phyloP scores from a whole-genome alignment of 1,284 basidiomycete species.

The Trametes pubescens region DNA sequence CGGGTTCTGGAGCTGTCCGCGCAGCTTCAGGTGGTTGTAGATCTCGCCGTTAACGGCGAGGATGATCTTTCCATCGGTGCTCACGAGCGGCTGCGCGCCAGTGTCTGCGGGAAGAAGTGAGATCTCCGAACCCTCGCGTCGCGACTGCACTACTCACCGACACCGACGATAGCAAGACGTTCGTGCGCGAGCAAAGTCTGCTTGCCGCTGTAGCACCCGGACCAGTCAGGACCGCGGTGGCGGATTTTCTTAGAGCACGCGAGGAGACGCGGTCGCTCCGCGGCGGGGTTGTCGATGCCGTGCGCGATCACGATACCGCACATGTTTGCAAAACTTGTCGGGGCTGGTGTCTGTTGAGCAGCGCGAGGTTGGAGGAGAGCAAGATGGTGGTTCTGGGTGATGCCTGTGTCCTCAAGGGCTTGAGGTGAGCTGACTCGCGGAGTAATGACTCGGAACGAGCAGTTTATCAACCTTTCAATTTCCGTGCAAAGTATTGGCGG shows the following conservation, averaged over 20 bases:
- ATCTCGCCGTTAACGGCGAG: constrained; percentile 99
- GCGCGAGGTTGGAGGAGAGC: background rate
- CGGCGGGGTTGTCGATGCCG: constrained; percentile 74
- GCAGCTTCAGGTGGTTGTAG: constrained; percentile 94
- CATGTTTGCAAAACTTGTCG: constrained; percentile 54
- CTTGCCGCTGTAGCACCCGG: constrained; percentile 88
- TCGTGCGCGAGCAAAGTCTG: constrained; percentile 88
- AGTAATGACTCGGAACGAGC: constrained; percentile 32
- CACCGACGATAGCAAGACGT: constrained; percentile 96
- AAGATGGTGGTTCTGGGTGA: background rate
- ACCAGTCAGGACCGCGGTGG: constrained; percentile 97
- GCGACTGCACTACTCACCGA: constrained; percentile 71
- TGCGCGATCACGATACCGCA: constrained; percentile 92
- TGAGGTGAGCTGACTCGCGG: background rate
- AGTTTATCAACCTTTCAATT: constrained; percentile 27
- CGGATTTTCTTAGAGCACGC: constrained; percentile 89
- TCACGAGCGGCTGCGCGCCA: constrained; percentile 95
- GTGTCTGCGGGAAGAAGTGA: constrained; percentile 69
- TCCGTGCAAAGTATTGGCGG: constrained; percentile 7
- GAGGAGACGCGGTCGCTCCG: constrained; percentile 78
- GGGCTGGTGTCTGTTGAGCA: constrained; percentile 10
- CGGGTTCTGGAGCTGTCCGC: constrained; percentile 68
- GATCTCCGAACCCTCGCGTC: background rate
- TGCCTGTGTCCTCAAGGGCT: background rate
- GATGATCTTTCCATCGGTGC: constrained; percentile 85